Evolutionary conservation across 257 asterid species (phyloP).

Genomic region (Solanum paucissectum): DNA sequence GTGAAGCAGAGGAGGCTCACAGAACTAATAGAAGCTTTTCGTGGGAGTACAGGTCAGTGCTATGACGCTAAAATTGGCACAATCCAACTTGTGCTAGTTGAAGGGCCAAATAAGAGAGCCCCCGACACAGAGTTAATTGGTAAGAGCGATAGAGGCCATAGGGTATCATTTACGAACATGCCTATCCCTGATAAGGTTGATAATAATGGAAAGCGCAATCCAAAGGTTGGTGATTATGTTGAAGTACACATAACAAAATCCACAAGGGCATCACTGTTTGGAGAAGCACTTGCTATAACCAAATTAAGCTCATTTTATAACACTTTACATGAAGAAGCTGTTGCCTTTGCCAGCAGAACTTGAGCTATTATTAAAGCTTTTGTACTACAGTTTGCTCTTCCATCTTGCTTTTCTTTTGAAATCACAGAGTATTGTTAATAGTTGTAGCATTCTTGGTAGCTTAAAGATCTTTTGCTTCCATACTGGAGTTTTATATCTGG

Average conservation of each 20-base stretch:
- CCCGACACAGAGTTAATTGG: constrained; percentile 87
- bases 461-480: background rate
- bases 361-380: constrained; percentile 7
- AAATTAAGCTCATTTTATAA: constrained; percentile 58
- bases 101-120: constrained; percentile 94
- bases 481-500: background rate
- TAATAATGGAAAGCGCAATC: constrained; percentile 42
- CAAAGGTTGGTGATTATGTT: constrained; percentile 67
- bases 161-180: constrained; percentile 51
- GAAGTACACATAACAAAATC: constrained; percentile 64
- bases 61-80: constrained; percentile 70
- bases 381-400: background rate
- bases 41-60: constrained; percentile 80
- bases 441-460: background rate
- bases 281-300: constrained; percentile 65
- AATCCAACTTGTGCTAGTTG: constrained; percentile 76
- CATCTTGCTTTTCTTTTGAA: background rate
- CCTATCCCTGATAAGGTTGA: constrained; percentile 47
- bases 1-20: constrained; percentile 83
- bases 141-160: constrained; percentile 88
- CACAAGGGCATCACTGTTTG: constrained; percentile 69
- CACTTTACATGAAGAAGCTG: constrained; percentile 26
- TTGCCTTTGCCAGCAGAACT: constrained; percentile 31
- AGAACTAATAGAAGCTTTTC: constrained; percentile 71
- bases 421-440: background rate